Evolutionary conservation across 2,329 filamentous ascomycete species (phyloP), one percentile per base, ranked within the genome.

Genomic region (Ophiocordyceps sinensis): DNA sequence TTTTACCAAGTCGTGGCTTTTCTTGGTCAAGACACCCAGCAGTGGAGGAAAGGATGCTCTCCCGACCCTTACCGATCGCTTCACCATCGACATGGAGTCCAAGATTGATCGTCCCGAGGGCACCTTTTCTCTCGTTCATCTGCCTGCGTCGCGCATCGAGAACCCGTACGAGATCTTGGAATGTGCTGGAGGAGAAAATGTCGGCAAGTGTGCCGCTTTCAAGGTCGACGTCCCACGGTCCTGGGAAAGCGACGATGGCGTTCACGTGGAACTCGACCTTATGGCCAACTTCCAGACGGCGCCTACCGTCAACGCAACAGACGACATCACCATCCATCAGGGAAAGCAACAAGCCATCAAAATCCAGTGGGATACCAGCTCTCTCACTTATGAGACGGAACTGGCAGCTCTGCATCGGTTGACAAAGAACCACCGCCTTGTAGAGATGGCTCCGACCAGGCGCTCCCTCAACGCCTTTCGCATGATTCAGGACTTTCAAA

Each of bases 231-330:
- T 61, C 0, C 53, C 53, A 3, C 50, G 58, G 2, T 54, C 57
- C 0, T 56, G 52, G 49, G 45, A 53, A 19, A 49, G 46, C 1
- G 42, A 50, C 0, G 45, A 54, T 1, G 57, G 56, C 0, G 39
- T 41, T 0, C 45, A 53, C 3, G 12, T 53, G 2, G 50, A 59
- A 10, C 17, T 58, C 53, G 39, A 83, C 66, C 56, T 82, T 67
- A 61, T 82, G 77, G 42, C 73, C 60, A 66, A 77, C 69, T 61
- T 82, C 75, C 65, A 79, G 70, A 55, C 78, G 70, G 54, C 73
- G 68, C 14, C 72, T 67, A 0, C 43, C 4, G 47, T 56, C 0
- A 44, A 49, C 1, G 47, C 55, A 7, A 39, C 51, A 5, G 6
- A 30, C 2, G 44, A 31, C 5, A 40, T 57, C 1, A 37, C n/a